These are phyloP conservation scores for Leccinum solheimii DNA, from an alignment of 1,284 basidiomycete genomes.

Conservation along the genomic window DNA sequence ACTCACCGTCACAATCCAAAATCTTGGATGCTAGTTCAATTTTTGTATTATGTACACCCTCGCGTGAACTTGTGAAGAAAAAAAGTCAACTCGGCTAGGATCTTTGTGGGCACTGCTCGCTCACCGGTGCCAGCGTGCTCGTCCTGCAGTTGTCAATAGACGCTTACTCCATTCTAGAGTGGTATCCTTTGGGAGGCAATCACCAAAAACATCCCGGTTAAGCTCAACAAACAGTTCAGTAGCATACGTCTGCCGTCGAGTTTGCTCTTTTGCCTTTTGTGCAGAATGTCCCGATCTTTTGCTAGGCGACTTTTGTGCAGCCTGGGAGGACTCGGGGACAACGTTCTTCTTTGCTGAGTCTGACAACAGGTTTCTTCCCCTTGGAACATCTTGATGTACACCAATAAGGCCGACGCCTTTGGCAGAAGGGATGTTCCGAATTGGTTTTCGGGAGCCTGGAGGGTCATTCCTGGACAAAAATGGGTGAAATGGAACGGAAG, in stretches of 20 bases:
- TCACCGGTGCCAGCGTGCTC: conserved; percentile 69
- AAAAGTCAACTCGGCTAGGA: background rate
- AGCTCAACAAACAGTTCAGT: conserved; percentile 78
- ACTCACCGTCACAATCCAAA: conserved; percentile 66
- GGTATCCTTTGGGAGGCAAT: conserved; percentile 67
- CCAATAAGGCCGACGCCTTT: conserved; percentile 11
- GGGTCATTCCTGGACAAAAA: conserved; percentile 42
- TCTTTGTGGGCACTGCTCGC: background rate
- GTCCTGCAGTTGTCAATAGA: conserved; percentile 73
- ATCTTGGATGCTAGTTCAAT: conserved; percentile 82
- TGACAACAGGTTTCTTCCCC: conserved; percentile 1
- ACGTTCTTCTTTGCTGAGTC: conserved; percentile 15
- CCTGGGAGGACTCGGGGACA: conserved; percentile 9
- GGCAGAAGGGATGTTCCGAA: conserved; percentile 28
- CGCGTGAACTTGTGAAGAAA: conserved; percentile 42
- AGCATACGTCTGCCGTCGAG: conserved; percentile 54
- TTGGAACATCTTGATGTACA: conserved; percentile 5
- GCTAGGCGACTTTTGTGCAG: conserved; percentile 26
- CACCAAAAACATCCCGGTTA: conserved; percentile 73
- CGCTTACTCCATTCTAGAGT: conserved; percentile 73
- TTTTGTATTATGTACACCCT: conserved; percentile 51
- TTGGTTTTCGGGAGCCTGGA: conserved; percentile 45
- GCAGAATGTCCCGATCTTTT: conserved; percentile 38
- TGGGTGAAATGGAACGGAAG: background rate
- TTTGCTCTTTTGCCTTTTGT: conserved; percentile 44